Evolutionary conservation across 768 basidiomycete species (phyloP).

Genomic region (Amanita rimosa): DNA sequence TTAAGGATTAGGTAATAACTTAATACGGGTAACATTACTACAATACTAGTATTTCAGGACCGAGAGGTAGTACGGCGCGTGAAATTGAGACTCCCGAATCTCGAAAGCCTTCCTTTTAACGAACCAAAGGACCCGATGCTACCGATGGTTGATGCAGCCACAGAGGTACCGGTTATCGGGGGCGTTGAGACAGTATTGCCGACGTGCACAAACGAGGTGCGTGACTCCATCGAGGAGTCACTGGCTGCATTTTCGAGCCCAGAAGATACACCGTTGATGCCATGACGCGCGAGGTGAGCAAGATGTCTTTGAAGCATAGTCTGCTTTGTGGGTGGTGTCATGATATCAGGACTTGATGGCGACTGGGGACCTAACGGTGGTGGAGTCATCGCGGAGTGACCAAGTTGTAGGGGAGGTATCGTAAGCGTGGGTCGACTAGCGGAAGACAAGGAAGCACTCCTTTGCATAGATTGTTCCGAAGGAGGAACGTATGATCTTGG

Average conservation of each 20-base stretch:
- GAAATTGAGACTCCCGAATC: slow-evolving; percentile 66
- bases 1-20: slow-evolving; percentile 9
- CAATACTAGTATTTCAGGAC: background rate
- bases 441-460: slow-evolving; percentile 34
- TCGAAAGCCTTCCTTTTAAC: slow-evolving; percentile 62
- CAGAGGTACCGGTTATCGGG: slow-evolving; percentile 43
- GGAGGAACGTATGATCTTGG: slow-evolving; percentile 27
- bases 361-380: slow-evolving; percentile 31
- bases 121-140: slow-evolving; percentile 48
- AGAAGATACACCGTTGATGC: slow-evolving; percentile 72
- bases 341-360: slow-evolving; percentile 17
- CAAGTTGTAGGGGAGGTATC: slow-evolving; percentile 43
- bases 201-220: slow-evolving; percentile 68
- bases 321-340: slow-evolving; percentile 31
- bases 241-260: slow-evolving; percentile 52
- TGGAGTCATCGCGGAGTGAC: slow-evolving; percentile 31
- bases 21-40: slow-evolving; percentile 8
- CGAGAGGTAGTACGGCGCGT: slow-evolving; percentile 31
- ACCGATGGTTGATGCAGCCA: slow-evolving; percentile 53
- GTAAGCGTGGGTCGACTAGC: slow-evolving; percentile 30
- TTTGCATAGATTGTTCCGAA: slow-evolving; percentile 39
- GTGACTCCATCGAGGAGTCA: slow-evolving; percentile 56
- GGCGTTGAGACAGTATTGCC: slow-evolving; percentile 34
- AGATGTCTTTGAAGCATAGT: slow-evolving; percentile 75
- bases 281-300: slow-evolving; percentile 73